These are phyloP conservation scores for Malassezia japonica DNA, from an alignment of 1,284 basidiomycete genomes.

Conservation along the genomic window DNA sequence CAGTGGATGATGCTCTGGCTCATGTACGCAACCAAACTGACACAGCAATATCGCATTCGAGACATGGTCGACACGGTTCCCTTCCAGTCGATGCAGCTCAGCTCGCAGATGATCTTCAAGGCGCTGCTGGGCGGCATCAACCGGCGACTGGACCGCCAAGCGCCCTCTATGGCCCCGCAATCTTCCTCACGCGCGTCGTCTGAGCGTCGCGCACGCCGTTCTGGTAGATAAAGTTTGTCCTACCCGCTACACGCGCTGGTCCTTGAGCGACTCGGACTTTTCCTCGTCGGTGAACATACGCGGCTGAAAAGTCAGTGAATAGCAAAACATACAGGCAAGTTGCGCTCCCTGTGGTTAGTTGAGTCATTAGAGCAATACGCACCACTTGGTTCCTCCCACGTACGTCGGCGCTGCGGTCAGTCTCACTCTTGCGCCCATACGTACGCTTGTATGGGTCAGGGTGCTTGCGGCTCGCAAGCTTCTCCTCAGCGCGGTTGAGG, in stretches of 20 bases:
- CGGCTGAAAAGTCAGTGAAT: slow-evolving; percentile 19
- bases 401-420: slow-evolving; percentile 35
- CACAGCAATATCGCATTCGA: slow-evolving; percentile 13
- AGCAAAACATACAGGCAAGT: slow-evolving; percentile 21
- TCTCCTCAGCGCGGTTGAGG: slow-evolving; percentile 69
- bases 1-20: slow-evolving; percentile 39
- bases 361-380: neutral
- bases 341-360: slow-evolving; percentile 24
- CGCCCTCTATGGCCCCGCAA: neutral
- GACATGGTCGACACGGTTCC: slow-evolving; percentile 59
- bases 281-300: slow-evolving; percentile 44
- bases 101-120: slow-evolving; percentile 53
- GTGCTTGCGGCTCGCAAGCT: slow-evolving; percentile 61
- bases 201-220: too few relatives aligned
- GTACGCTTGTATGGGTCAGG: slow-evolving; percentile 85
- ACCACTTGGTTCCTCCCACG: slow-evolving; percentile 48
- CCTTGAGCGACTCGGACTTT: slow-evolving; percentile 43
- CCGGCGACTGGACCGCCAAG: slow-evolving; percentile 52
- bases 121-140: slow-evolving; percentile 58
- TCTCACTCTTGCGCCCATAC: slow-evolving; percentile 43
- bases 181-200: too few relatives aligned
- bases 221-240: too few relatives aligned
- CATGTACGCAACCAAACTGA: slow-evolving; percentile 52
- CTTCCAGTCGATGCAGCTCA: slow-evolving; percentile 51
- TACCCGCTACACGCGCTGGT: slow-evolving; percentile 17